Evolutionary conservation across 495 filamentous ascomycete genomes (phyloP), one percentile per base, ranked within the genome.

Genomic region (Talaromyces stipitatus): DNA sequence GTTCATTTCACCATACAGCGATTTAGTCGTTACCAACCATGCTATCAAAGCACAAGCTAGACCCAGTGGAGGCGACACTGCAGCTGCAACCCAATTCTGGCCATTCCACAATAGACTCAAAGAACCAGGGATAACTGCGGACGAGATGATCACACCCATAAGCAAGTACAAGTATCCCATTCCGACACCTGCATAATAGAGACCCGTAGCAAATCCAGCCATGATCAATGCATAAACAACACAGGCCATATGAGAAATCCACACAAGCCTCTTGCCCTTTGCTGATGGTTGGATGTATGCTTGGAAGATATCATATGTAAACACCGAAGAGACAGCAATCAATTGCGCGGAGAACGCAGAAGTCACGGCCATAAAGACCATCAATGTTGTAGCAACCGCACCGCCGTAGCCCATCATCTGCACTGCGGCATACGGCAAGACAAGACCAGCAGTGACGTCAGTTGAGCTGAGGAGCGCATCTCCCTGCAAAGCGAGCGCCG

Each of bases 291-390:
- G 67, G 62, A 79, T 72, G 57, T 81, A 81, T 10, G 74, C 74
- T 52, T 90, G 85, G 71, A 91, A 94, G 55, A 96, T 82, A 67
- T 97, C 92, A 65, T 96, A 97, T 36, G 92, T 96, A 72, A 86
- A 87, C 70, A 97, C 95, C 26, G 87, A 91, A 20, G 88, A 92
- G 45, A 96, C 92, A 33, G 92, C 92, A 58, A 97, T 96, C 27
- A 96, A 74, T 68, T 97, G 89, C 0, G 90, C 87, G 12, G 91
- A 96, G 52, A 86, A 89, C 10, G 92, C 92, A 10, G 84, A 89
- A 2, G 92, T 97, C 45, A 97, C 92, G 16, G 92, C 92, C 89
- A 97, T 95, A 77, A 97, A 97, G 54, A 97, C 83, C 56, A 97
- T 85, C 12, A 97, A 73, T 0, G 95, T 80, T 0, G 90, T 90